These are phyloP conservation scores for Diaporthe sp. DNA, from an alignment of 2,329 filamentous ascomycete species.

Conservation along the genomic window DNA sequence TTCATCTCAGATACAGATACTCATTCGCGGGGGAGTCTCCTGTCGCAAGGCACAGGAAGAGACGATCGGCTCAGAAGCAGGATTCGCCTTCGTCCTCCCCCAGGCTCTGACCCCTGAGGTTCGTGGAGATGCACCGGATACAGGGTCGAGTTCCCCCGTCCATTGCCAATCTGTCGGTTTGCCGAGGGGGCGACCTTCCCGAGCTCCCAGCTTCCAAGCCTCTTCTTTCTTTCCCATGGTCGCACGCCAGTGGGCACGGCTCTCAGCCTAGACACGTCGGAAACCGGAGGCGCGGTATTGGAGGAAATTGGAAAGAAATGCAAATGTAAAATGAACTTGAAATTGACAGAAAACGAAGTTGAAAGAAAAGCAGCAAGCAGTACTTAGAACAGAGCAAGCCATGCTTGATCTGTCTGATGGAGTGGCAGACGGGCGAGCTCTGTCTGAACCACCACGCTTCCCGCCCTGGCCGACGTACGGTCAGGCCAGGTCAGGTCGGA, in stretches of 20 bases:
- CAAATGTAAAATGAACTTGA: too few species aligned
- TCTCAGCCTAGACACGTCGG: background rate
- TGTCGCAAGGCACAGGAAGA: background rate
- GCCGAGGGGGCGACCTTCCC: conserved; percentile 1
- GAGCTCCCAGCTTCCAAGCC: conserved; percentile 3
- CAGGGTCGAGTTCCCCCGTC: conserved; percentile 15
- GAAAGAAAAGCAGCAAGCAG: background rate
- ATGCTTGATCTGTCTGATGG: background rate
- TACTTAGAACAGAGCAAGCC: background rate
- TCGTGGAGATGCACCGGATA: conserved; percentile 6
- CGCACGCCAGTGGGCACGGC: background rate
- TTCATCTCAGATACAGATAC: conserved; percentile 1
- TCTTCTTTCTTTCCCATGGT: background rate
- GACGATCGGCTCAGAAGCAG: conserved; percentile 20
- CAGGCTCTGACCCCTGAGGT: conserved; percentile 27
- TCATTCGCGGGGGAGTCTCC: background rate
- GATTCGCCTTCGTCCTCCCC: background rate
- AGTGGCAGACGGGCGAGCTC: background rate
- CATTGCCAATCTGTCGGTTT: conserved; percentile 21
- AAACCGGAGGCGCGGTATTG: too few species aligned
- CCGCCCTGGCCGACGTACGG: background rate
- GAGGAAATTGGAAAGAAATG: too few species aligned
- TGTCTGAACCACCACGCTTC: background rate
- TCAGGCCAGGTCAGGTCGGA: background rate
- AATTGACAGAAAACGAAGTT: background rate